phyloP scores from a whole-genome alignment of 768 basidiomycete species.

The Boletus rex-veris region DNA sequence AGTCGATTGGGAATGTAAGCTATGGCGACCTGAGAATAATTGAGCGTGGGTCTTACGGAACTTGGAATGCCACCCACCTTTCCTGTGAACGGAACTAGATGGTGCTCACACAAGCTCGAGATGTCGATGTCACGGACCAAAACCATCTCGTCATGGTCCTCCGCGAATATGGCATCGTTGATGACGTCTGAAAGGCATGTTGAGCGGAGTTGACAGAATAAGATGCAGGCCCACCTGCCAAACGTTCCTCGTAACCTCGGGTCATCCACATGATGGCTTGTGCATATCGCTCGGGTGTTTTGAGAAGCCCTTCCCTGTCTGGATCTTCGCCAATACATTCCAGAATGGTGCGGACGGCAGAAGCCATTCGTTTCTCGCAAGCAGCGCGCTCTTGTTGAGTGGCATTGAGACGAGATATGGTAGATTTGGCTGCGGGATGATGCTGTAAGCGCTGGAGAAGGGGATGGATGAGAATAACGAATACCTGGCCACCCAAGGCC shows the following conservation, averaged over 20 bases:
- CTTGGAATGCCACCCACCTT: slow-evolving; percentile 56
- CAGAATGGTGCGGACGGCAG: slow-evolving; percentile 86
- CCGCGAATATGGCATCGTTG: slow-evolving; percentile 96
- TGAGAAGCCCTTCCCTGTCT: slow-evolving; percentile 84
- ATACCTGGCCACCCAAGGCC: slow-evolving; percentile 93
- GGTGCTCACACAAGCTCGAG: slow-evolving; percentile 97
- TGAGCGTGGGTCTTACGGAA: slow-evolving; percentile 20
- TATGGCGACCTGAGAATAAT: slow-evolving; percentile 76
- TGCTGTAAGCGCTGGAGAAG: slow-evolving; percentile 11
- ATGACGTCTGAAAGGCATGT: slow-evolving; percentile 72
- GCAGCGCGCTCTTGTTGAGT: slow-evolving; percentile 67
- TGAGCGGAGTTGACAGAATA: slow-evolving; percentile 10
- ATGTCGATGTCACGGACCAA: slow-evolving; percentile 97
- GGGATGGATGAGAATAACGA: slow-evolving; percentile 18
- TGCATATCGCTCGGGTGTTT: slow-evolving; percentile 93
- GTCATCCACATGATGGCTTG: slow-evolving; percentile 99
- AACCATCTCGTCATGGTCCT: slow-evolving; percentile 99
- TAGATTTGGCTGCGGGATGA: slow-evolving; percentile 73
- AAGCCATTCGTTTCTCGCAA: slow-evolving; percentile 73
- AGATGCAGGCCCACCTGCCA: slow-evolving; percentile 59
- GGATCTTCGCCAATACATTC: slow-evolving; percentile 99
- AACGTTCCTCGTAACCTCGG: slow-evolving; percentile 92
- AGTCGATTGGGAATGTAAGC: slow-evolving; percentile 95
- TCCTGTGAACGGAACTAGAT: slow-evolving; percentile 96
- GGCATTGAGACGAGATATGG: slow-evolving; percentile 77